Conservation (phyloP, 306 rosid species). For the Cicer chorassanicum region DNA sequence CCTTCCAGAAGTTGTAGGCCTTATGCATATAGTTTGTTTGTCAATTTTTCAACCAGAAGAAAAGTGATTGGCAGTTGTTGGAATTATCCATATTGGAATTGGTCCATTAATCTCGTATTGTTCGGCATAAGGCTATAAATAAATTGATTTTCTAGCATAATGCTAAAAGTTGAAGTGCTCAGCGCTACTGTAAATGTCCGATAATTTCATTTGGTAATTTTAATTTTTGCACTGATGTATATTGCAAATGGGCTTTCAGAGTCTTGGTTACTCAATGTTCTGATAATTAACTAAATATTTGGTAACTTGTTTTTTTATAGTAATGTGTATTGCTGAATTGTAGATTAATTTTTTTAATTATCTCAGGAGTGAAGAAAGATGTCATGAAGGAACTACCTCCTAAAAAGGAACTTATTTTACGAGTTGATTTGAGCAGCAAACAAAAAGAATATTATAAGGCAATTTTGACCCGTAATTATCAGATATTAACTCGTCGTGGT, state of each 20-base stretch:
- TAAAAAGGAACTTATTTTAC: constrained; percentile 93
- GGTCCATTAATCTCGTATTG: too few species aligned
- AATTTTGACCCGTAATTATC: constrained; percentile 96
- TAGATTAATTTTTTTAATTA: constrained; percentile 39
- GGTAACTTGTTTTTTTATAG: constrained; percentile 19
- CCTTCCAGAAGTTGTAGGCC: too few species aligned
- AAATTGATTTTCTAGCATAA: too few species aligned
- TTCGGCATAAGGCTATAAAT: too few species aligned
- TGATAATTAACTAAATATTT: constrained; percentile 13
- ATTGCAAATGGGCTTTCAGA: constrained; percentile 18
- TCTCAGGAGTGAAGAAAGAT: constrained; percentile 96
- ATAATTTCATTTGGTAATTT: too few species aligned
- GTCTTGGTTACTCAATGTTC: constrained; percentile 29
- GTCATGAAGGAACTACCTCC: constrained; percentile 99
- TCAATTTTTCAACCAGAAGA: too few species aligned
- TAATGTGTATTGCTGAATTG: constrained; percentile 27
- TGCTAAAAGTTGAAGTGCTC: too few species aligned
- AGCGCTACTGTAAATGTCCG: too few species aligned
- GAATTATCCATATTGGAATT: too few species aligned
- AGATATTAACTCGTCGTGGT: constrained; percentile 92
- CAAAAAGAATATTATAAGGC: constrained; percentile 99
- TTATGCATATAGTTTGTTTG: too few species aligned
- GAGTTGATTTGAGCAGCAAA: constrained; percentile 89
- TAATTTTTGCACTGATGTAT: constrained; percentile 8
- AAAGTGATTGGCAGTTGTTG: too few species aligned